Conservation (phyloP, 805 yeast genomes). For the Lipomyces orientalis region DNA sequence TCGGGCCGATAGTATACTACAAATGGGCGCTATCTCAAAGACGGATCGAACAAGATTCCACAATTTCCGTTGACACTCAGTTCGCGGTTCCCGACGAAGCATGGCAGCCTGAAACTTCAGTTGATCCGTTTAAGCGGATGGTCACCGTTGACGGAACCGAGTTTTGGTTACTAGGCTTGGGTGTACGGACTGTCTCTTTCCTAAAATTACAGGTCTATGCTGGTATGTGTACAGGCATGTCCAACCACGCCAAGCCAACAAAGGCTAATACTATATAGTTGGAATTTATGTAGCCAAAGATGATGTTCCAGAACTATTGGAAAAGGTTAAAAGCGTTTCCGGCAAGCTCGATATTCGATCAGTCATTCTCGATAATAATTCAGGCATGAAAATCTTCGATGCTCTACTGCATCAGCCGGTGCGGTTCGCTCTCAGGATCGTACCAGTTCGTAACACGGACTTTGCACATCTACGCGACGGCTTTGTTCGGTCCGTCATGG, state of each 20-base stretch:
- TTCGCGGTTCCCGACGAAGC: slow-evolving; percentile 15
- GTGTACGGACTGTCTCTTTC: slow-evolving; percentile 84
- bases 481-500: slow-evolving; percentile 75
- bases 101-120: slow-evolving; percentile 35
- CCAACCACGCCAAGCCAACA: not conserved
- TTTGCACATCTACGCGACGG: slow-evolving; percentile 91
- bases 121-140: slow-evolving; percentile 45
- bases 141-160: slow-evolving; percentile 41
- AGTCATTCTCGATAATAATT: slow-evolving; percentile 51
- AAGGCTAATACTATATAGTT: slow-evolving; percentile 43
- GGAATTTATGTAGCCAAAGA: slow-evolving; percentile 77
- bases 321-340: slow-evolving; percentile 48
- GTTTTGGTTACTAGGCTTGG: slow-evolving; percentile 73
- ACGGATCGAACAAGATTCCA: not conserved
- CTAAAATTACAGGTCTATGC: slow-evolving; percentile 84
- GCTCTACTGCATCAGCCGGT: slow-evolving; percentile 64
- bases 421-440: slow-evolving; percentile 72
- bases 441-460: slow-evolving; percentile 90
- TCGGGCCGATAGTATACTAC: not conserved
- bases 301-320: slow-evolving; percentile 53
- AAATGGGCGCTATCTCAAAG: not conserved
- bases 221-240: not conserved
- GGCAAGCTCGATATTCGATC: not conserved
- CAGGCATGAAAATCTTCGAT: slow-evolving; percentile 60
- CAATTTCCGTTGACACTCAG: slow-evolving; percentile 11